Conservation (phyloP, 805 yeast genomes). For the Candida namnaoensis region DNA sequence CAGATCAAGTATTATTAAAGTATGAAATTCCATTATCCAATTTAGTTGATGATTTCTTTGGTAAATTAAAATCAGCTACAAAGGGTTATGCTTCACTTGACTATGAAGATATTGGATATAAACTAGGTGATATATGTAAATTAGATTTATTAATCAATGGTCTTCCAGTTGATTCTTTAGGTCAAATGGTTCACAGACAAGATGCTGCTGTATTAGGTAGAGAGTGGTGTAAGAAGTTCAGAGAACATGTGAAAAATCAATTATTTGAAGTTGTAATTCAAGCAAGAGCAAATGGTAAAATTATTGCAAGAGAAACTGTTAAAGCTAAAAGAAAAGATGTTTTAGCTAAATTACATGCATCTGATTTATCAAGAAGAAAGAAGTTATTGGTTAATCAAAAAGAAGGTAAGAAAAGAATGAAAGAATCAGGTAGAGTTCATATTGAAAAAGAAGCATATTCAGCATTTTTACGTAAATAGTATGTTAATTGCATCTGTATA, state of each 20-base stretch:
- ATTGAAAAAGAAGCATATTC: slow-evolving; percentile 85
- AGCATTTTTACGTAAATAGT: slow-evolving; percentile 49
- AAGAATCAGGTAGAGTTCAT: slow-evolving; percentile 66
- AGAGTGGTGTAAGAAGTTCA: slow-evolving; percentile 78
- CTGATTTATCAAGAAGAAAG: slow-evolving; percentile 85
- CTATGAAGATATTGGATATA: slow-evolving; percentile 90
- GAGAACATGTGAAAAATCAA: slow-evolving; percentile 71
- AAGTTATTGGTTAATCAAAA: slow-evolving; percentile 83
- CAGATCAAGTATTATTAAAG: slow-evolving; percentile 74
- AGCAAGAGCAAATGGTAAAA: slow-evolving; percentile 72
- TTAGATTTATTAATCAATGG: slow-evolving; percentile 88
- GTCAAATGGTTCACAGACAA: slow-evolving; percentile 80
- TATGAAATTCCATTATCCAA: slow-evolving; percentile 84
- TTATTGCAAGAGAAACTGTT: slow-evolving; percentile 87
- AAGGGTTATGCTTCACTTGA: slow-evolving; percentile 92
- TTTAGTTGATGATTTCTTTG: slow-evolving; percentile 91
- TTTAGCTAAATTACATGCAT: slow-evolving; percentile 86
- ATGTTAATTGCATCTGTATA: too few species aligned
- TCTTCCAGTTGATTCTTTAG: slow-evolving; percentile 80
- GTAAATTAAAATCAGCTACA: slow-evolving; percentile 82
- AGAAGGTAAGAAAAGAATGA: slow-evolving; percentile 86
- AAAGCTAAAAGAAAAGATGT: slow-evolving; percentile 93
- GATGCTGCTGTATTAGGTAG: slow-evolving; percentile 67
- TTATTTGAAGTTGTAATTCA: slow-evolving; percentile 90
- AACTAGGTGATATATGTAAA: slow-evolving; percentile 72